Conservation (phyloP, 1,139 yeast genomes). For the Nakaseomyces kungkrabaensis region DNA sequence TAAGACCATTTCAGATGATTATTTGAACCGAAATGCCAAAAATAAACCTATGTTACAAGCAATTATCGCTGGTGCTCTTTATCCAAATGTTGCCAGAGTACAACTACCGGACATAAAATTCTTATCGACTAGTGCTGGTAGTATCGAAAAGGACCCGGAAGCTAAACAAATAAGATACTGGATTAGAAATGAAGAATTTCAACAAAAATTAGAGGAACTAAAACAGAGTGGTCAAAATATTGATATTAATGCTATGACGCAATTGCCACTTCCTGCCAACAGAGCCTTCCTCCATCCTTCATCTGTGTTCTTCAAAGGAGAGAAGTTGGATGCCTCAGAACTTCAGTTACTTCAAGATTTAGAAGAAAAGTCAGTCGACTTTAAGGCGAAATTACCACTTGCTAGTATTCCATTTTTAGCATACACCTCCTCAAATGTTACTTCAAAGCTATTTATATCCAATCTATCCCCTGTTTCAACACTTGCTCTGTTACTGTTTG, state of each 20-base stretch:
- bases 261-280: constrained; percentile 39
- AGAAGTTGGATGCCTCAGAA: constrained; percentile 33
- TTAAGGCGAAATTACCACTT: constrained; percentile 24
- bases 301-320: constrained; percentile 47
- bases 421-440: constrained; percentile 47
- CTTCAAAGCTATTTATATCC: constrained; percentile 59
- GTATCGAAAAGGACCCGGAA: constrained; percentile 78
- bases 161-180: constrained; percentile 64
- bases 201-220: constrained; percentile 23
- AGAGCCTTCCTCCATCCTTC: constrained; percentile 81
- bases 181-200: constrained; percentile 50
- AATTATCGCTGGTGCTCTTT: constrained; percentile 67
- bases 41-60: constrained; percentile 51
- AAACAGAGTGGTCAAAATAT: constrained; percentile 6
- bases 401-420: constrained; percentile 44
- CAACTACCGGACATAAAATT: constrained; percentile 76
- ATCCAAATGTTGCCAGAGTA: constrained; percentile 74
- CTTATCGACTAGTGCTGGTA: constrained; percentile 60
- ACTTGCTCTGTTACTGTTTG: constrained; percentile 64
- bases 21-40: constrained; percentile 40
- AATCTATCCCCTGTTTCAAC: constrained; percentile 74
- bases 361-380: constrained; percentile 32
- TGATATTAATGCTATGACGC: background rate
- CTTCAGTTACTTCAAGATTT: constrained; percentile 22
- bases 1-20: constrained; percentile 14